These are phyloP conservation scores for Nigrospora sphaerica DNA, from an alignment of 2,329 filamentous ascomycete species.

Conservation along the genomic window DNA sequence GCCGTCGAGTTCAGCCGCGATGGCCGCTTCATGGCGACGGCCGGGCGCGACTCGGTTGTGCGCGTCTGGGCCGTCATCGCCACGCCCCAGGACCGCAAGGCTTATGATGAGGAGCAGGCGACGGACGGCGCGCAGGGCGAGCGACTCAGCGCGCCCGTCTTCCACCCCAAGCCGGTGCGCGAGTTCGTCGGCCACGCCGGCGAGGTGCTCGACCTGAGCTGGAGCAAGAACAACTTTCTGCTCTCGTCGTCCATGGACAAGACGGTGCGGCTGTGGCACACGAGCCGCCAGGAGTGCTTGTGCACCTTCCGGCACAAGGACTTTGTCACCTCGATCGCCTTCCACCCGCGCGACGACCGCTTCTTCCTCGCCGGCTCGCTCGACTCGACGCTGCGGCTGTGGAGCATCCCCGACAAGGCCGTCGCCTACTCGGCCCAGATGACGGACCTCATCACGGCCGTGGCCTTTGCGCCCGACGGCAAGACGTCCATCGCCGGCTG, in stretches of 20 bases:
- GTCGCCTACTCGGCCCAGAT: constrained; percentile 75
- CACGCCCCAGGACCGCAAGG: constrained; percentile 68
- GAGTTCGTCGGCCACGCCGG: constrained; percentile 80
- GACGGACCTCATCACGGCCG: constrained; percentile 86
- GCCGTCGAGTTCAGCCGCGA: constrained; percentile 88
- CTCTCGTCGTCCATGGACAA: constrained; percentile 98
- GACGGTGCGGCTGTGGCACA: constrained; percentile 90
- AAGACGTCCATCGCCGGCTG: constrained; percentile 84
- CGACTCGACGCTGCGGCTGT: constrained; percentile 80
- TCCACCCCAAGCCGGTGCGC: constrained; percentile 67
- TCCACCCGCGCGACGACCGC: constrained; percentile 89
- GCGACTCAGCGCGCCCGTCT: constrained; percentile 82
- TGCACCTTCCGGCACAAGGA: constrained; percentile 94
- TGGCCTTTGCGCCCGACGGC: constrained; percentile 88
- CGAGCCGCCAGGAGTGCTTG: constrained; percentile 75
- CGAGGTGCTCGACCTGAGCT: constrained; percentile 85
- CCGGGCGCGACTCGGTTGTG: constrained; percentile 79
- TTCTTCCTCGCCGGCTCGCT: constrained; percentile 94
- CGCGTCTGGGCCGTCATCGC: constrained; percentile 85
- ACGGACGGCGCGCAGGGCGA: constrained; percentile 42
- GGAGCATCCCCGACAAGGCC: constrained; percentile 96
- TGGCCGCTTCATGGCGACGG: constrained; percentile 85
- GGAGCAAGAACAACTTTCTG: constrained; percentile 99
- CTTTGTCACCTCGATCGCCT: constrained; percentile 89
- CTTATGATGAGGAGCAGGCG: constrained; percentile 57